phyloP scores from a whole-genome alignment of 2,329 filamentous ascomycete species.

The Chrysoporthe austroafricana region DNA sequence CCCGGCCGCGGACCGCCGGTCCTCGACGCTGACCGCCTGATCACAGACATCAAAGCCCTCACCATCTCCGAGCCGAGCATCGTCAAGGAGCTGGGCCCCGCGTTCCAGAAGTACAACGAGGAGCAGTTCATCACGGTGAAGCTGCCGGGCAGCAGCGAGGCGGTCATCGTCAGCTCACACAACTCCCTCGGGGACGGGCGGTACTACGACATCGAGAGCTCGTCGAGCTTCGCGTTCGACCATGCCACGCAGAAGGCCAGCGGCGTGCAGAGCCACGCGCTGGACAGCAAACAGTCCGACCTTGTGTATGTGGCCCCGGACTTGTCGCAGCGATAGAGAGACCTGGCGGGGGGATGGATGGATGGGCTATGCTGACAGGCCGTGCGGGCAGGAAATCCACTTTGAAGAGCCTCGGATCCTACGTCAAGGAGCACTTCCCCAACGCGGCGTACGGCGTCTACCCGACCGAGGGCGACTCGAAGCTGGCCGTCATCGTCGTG shows the following conservation, averaged over 20 bases:
- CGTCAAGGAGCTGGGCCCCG: slow-evolving; percentile 73
- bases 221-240: slow-evolving; percentile 87
- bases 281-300: slow-evolving; percentile 77
- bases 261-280: slow-evolving; percentile 73
- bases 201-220: slow-evolving; percentile 90
- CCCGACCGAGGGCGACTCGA: slow-evolving; percentile 74
- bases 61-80: slow-evolving; percentile 71
- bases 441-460: slow-evolving; percentile 81
- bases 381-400: slow-evolving; percentile 71
- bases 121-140: slow-evolving; percentile 89
- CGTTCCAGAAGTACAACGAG: slow-evolving; percentile 95
- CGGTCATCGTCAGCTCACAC: slow-evolving; percentile 84
- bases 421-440: slow-evolving; percentile 88
- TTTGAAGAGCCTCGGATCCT: slow-evolving; percentile 73
- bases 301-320: slow-evolving; percentile 68
- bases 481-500: slow-evolving; percentile 81
- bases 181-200: slow-evolving; percentile 79
- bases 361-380: slow-evolving; percentile 17
- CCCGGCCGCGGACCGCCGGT: neutral
- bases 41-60: slow-evolving; percentile 83
- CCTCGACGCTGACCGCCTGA: slow-evolving; percentile 20
- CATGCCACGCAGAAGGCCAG: slow-evolving; percentile 85
- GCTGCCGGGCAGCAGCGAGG: slow-evolving; percentile 81
- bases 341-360: neutral
- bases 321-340: neutral